Percentiles rank a stretch among this genome's conserved stretches.
Conservation (phyloP, 1,284 basidiomycete species). For the Omphalotus olearius region DNA sequence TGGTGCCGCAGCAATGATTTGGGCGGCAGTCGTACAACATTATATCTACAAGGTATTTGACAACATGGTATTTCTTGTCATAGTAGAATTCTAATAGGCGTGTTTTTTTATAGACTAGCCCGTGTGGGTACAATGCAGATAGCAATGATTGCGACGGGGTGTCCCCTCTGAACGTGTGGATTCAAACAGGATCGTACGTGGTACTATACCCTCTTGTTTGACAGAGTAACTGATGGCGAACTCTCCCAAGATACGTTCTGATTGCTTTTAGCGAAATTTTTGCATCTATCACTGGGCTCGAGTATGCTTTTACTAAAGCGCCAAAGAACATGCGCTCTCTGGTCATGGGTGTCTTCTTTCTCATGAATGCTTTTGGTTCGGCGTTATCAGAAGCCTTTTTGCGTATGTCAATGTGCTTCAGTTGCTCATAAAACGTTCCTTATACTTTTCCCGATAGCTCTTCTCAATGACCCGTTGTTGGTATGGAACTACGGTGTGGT, state of each 20-base stretch:
- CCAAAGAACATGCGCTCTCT: conserved; percentile 80
- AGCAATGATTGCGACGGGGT: conserved; percentile 43
- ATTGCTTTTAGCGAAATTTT: conserved; percentile 78
- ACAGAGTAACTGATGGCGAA: neutral
- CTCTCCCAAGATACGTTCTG: conserved; percentile 46
- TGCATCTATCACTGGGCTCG: conserved; percentile 80
- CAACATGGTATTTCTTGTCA: neutral
- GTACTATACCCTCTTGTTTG: neutral
- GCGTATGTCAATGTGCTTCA: conserved; percentile 43
- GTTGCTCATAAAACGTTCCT: neutral
- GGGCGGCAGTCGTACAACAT: conserved; percentile 66
- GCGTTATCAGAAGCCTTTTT: conserved; percentile 71
- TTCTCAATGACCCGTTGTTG: conserved; percentile 32
- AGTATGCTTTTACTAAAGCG: conserved; percentile 89
- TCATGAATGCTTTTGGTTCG: conserved; percentile 60
- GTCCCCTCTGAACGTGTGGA: conserved; percentile 73
- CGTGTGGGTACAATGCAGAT: conserved; percentile 53
- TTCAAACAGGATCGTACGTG: conserved; percentile 58
- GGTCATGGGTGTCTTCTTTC: conserved; percentile 72
- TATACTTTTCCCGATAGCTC: conserved; percentile 19
- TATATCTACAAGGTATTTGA: conserved; percentile 61
- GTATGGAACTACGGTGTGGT: conserved; percentile 30
- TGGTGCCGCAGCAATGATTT: conserved; percentile 57
- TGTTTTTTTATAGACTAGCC: conserved; percentile 36
- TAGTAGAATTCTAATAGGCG: neutral